These are phyloP conservation scores for Teratosphaeria pseudoeucalypti DNA, from an alignment of 2,329 filamentous ascomycete genomes.

Conservation along the genomic window DNA sequence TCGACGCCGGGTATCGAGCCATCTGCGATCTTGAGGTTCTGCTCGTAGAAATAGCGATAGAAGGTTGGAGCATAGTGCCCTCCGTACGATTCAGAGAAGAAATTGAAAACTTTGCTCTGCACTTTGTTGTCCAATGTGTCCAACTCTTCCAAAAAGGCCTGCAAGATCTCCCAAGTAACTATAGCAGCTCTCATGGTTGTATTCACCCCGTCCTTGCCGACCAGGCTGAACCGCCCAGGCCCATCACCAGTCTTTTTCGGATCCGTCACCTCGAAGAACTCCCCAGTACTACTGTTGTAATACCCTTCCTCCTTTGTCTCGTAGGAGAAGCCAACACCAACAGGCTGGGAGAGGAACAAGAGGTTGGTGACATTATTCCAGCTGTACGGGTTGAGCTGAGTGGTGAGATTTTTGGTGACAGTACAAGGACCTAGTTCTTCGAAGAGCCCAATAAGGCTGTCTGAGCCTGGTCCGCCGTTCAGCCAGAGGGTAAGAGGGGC, in stretches of 20 bases:
- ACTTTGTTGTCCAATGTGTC: conserved; percentile 40
- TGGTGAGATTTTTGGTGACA: conserved; percentile 37
- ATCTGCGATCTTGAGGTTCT: conserved; percentile 44
- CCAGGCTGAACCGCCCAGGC: conserved; percentile 37
- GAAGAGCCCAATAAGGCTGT: conserved; percentile 40
- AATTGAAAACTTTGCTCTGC: conserved; percentile 44
- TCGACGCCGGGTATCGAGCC: conserved; percentile 25
- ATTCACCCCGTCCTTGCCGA: conserved; percentile 40
- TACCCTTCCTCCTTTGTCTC: conserved; percentile 11
- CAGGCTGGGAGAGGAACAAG: conserved; percentile 57
- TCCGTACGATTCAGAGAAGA: conserved; percentile 57
- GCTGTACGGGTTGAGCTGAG: conserved; percentile 45
- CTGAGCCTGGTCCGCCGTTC: conserved; percentile 48
- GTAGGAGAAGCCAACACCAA: conserved; percentile 47
- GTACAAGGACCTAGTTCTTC: conserved; percentile 45
- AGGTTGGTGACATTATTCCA: conserved; percentile 48
- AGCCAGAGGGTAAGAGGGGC: conserved; percentile 50
- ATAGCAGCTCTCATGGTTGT: conserved; percentile 46
- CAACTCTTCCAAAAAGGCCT: conserved; percentile 41
- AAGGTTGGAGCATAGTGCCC: conserved; percentile 47
- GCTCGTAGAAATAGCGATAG: conserved; percentile 44
- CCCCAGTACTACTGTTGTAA: neutral
- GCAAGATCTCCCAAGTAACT: conserved; percentile 45
- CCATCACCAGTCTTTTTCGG: conserved; percentile 16
- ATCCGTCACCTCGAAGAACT: conserved; percentile 25